phyloP scores from a whole-genome alignment of 2,329 filamentous ascomycete species.

The Cercospora sp. region DNA sequence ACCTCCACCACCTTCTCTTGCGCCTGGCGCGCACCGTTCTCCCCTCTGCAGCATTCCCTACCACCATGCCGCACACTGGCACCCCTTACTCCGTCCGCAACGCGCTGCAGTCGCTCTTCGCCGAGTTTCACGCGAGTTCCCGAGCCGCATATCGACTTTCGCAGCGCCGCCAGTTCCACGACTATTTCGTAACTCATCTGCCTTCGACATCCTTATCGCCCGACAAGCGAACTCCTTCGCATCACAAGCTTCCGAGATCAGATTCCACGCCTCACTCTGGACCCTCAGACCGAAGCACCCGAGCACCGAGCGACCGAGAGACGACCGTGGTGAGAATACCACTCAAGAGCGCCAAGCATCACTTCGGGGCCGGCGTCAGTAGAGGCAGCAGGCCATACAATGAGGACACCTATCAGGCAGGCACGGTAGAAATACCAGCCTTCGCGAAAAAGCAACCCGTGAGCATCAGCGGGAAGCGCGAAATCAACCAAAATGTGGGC shows the following conservation, averaged over 20 bases:
- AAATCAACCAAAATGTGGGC: slow-evolving; percentile 41
- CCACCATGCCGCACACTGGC: slow-evolving; percentile 34
- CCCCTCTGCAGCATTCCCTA: neutral
- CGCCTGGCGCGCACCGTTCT: slow-evolving; percentile 21
- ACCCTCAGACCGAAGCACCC: slow-evolving; percentile 25
- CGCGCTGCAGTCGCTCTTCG: slow-evolving; percentile 33
- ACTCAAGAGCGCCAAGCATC: slow-evolving; percentile 88
- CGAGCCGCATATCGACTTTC: slow-evolving; percentile 8
- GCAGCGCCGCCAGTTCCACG: slow-evolving; percentile 65
- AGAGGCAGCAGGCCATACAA: slow-evolving; percentile 85
- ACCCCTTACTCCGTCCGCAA: slow-evolving; percentile 33
- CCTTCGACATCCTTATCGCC: slow-evolving; percentile 91
- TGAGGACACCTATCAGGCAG: slow-evolving; percentile 91
- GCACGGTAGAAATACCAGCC: slow-evolving; percentile 87
- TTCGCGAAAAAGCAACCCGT: slow-evolving; percentile 83
- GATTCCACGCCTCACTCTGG: slow-evolving; percentile 75
- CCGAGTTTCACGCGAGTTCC: slow-evolving; percentile 18
- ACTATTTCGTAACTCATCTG: slow-evolving; percentile 95
- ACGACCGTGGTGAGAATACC: slow-evolving; percentile 95
- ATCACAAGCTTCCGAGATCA: slow-evolving; percentile 83
- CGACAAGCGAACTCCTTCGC: slow-evolving; percentile 59
- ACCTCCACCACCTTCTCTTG: slow-evolving; percentile 1
- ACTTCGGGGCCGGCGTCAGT: slow-evolving; percentile 79
- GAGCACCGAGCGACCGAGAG: slow-evolving; percentile 58
- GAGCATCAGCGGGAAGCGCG: slow-evolving; percentile 50